Evolutionary conservation across 1,284 basidiomycete species (phyloP).

Genomic region (Cutaneotrichosporon spelunceum): DNA sequence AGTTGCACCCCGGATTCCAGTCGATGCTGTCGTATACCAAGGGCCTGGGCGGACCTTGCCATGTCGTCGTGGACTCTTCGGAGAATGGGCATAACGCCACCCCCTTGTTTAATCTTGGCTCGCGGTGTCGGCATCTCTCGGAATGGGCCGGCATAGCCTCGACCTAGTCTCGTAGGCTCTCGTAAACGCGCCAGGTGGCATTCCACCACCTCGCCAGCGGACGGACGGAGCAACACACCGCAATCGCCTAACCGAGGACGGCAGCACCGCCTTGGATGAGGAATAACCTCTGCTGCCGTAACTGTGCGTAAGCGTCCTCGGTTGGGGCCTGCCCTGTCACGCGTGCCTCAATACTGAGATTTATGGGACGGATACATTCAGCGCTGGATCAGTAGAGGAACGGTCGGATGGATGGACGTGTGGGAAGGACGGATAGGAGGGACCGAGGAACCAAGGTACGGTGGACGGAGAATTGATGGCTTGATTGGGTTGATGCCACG

Average conservation of each 20-base stretch:
- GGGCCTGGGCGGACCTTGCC: not conserved
- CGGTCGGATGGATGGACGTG: not conserved
- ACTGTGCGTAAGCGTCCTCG: not conserved
- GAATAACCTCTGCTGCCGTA: not conserved
- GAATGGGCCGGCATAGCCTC: too few species aligned
- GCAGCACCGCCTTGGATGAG: not conserved
- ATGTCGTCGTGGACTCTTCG: too few species aligned
- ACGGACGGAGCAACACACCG: too few species aligned
- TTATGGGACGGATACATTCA: not conserved
- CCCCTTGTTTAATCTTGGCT: too few species aligned
- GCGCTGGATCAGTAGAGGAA: not conserved
- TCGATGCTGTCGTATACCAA: not conserved
- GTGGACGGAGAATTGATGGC: too few species aligned
- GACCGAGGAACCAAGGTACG: not conserved
- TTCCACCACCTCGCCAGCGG: too few species aligned
- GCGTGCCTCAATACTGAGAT: not conserved
- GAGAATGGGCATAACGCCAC: too few species aligned
- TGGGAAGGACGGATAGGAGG: not conserved
- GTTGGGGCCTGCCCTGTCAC: not conserved
- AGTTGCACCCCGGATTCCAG: not conserved
- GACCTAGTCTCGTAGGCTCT: not conserved
- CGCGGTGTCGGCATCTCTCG: too few species aligned
- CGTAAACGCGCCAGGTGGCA: too few species aligned
- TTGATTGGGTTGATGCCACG: too few species aligned
- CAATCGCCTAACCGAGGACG: not conserved